Evolutionary conservation across 2,329 filamentous ascomycete species (phyloP).

Genomic region (Thelonectria discophora): DNA sequence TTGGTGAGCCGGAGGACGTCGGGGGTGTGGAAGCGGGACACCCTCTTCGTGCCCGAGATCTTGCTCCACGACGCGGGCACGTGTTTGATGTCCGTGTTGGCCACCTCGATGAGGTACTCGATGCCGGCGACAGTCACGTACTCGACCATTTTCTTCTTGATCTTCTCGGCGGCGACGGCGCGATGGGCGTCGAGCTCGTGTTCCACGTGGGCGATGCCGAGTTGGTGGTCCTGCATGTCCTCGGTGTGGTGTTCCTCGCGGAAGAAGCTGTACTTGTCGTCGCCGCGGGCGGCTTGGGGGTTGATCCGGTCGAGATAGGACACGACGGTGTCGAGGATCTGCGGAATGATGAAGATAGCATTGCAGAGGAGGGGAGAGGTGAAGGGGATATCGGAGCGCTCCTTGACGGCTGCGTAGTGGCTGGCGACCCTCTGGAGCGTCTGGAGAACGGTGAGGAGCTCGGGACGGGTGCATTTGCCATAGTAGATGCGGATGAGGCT

Average conservation of each 20-base stretch:
- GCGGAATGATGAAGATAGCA: constrained; percentile 78
- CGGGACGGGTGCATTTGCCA: constrained; percentile 90
- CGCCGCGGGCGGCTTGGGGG: constrained; percentile 78
- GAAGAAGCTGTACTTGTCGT: constrained; percentile 97
- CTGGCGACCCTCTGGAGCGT: constrained; percentile 82
- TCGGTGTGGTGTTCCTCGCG: constrained; percentile 87
- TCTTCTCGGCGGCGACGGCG: constrained; percentile 71
- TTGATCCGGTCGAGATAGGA: constrained; percentile 87
- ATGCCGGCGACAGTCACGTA: constrained; percentile 90
- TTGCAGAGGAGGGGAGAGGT: constrained; percentile 72
- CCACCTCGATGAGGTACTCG: constrained; percentile 92
- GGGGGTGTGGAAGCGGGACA: constrained; percentile 93
- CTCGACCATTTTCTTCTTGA: constrained; percentile 75
- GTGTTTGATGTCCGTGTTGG: constrained; percentile 81
- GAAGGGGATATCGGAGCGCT: constrained; percentile 75
- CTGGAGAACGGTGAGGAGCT: constrained; percentile 86
- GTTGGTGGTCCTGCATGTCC: constrained; percentile 85
- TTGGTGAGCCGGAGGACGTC: constrained; percentile 83
- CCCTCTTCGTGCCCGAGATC: constrained; percentile 91
- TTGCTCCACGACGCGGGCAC: constrained; percentile 96
- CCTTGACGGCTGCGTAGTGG: constrained; percentile 75
- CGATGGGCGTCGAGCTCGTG: constrained; percentile 85
- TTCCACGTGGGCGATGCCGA: constrained; percentile 91
- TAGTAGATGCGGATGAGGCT: constrained; percentile 97
- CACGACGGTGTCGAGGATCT: constrained; percentile 76